A percentile compares a stretch with the other conserved stretches of the same genome.
Conservation (phyloP, 2,329 filamentous ascomycete genomes). For the Scytalidium sp. region DNA sequence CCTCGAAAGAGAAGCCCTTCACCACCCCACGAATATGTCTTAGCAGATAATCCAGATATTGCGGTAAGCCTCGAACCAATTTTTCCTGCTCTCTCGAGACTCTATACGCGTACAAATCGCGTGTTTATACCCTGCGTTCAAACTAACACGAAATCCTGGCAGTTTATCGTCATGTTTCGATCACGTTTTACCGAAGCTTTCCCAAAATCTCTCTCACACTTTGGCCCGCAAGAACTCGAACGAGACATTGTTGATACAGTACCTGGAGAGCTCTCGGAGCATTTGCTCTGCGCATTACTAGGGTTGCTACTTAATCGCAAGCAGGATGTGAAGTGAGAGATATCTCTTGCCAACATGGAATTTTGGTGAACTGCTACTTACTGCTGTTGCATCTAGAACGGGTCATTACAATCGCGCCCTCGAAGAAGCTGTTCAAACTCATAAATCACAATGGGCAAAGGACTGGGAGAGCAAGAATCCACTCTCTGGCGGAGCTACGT, state of each 20-base stretch:
- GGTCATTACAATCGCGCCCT: constrained; percentile 91
- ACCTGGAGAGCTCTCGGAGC: constrained; percentile 82
- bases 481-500: constrained; percentile 74
- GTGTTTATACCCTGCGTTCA: constrained; percentile 33
- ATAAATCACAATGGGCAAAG: constrained; percentile 84
- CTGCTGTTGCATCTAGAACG: constrained; percentile 52
- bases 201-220: constrained; percentile 80
- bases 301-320: constrained; percentile 91
- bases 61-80: constrained; percentile 63
- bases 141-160: constrained; percentile 32
- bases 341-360: constrained; percentile 15
- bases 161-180: constrained; percentile 99
- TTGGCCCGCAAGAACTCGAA: constrained; percentile 94
- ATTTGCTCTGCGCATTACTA: constrained; percentile 84
- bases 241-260: constrained; percentile 73
- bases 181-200: constrained; percentile 89
- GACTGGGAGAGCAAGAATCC: constrained; percentile 84
- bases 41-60: constrained; percentile 89
- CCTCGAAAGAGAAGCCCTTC: constrained; percentile 79
- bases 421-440: constrained; percentile 84
- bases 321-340: constrained; percentile 91
- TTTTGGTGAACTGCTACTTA: constrained; percentile 1
- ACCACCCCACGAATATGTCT: constrained; percentile 83
- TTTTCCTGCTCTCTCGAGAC: constrained; percentile 34
- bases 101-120: constrained; percentile 50